These are phyloP conservation scores for Clavariopsis aquatica DNA, from an alignment of 495 filamentous ascomycete genomes.

Conservation along the genomic window DNA sequence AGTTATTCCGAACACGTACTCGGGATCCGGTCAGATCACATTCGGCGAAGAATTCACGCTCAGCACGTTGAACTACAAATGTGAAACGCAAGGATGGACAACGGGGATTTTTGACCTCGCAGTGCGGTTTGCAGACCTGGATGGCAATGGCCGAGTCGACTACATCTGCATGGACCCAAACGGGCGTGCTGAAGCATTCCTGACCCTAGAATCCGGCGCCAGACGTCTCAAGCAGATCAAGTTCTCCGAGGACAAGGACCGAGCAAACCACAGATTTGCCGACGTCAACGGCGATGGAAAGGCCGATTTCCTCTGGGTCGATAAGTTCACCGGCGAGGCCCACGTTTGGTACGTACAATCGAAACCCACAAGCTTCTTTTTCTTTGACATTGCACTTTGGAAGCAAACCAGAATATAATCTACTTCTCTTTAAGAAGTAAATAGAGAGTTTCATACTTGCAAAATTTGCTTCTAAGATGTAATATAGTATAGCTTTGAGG, in stretches of 20 bases:
- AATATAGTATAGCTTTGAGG: too few relatives aligned
- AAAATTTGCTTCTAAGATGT: too few relatives aligned
- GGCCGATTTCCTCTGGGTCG: slow-evolving; percentile 7
- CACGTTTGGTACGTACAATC: slow-evolving; percentile 3
- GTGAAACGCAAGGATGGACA: slow-evolving; percentile 4
- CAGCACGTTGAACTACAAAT: background rate
- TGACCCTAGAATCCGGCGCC: background rate
- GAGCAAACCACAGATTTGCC: slow-evolving; percentile 7
- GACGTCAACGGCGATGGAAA: background rate
- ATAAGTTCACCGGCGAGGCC: slow-evolving; percentile 1
- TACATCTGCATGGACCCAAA: slow-evolving; percentile 7
- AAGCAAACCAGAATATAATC: too few relatives aligned
- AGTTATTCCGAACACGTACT: too few relatives aligned
- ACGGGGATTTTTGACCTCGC: slow-evolving; percentile 5
- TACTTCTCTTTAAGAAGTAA: too few relatives aligned
- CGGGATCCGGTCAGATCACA: too few relatives aligned
- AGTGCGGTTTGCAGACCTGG: slow-evolving; percentile 1
- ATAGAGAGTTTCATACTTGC: too few relatives aligned
- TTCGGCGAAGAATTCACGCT: background rate
- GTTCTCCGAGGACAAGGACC: background rate
- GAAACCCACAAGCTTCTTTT: too few relatives aligned
- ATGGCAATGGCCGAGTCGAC: background rate
- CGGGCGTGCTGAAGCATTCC: background rate
- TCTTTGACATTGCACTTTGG: too few relatives aligned
- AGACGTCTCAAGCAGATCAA: slow-evolving; percentile 1